Evolutionary conservation across 441 rosid genomes (phyloP).

Genomic region (Corymbia calophylla): DNA sequence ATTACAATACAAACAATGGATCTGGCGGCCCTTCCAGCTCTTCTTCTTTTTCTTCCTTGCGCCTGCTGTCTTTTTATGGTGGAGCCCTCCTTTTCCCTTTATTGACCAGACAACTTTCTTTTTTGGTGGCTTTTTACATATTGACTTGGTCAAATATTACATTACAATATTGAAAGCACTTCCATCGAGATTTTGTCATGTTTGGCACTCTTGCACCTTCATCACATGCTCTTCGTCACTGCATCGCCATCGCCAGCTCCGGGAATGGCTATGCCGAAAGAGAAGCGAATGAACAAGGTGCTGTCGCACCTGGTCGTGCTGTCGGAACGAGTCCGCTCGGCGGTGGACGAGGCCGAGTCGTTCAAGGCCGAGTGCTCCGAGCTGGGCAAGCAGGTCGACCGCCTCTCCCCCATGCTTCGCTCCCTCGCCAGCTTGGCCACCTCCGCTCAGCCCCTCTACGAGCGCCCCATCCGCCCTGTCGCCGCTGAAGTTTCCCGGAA

Average conservation of each 20-base stretch:
- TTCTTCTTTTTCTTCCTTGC: too few species aligned
- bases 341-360: conserved; percentile 20
- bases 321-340: background rate
- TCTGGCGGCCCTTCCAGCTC: too few species aligned
- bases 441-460: conserved; percentile 31
- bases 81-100: too few species aligned
- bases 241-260: background rate
- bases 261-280: background rate
- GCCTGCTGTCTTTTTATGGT: too few species aligned
- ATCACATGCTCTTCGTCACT: background rate
- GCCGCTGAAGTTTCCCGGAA: conserved; percentile 34
- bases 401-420: conserved; percentile 40
- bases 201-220: too few species aligned
- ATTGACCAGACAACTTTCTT: too few species aligned
- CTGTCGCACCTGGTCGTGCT: background rate
- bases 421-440: conserved; percentile 31
- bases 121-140: too few species aligned
- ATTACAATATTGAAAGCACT: too few species aligned
- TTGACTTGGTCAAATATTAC: too few species aligned
- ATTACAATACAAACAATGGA: too few species aligned
- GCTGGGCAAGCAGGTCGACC: conserved; percentile 27
- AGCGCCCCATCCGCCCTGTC: conserved; percentile 39
- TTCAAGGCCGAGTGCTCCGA: conserved; percentile 32
- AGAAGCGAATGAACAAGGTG: background rate
- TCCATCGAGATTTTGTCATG: too few species aligned